Evolutionary conservation across 768 basidiomycete genomes (phyloP).

Genomic region (Pholiota molesta): DNA sequence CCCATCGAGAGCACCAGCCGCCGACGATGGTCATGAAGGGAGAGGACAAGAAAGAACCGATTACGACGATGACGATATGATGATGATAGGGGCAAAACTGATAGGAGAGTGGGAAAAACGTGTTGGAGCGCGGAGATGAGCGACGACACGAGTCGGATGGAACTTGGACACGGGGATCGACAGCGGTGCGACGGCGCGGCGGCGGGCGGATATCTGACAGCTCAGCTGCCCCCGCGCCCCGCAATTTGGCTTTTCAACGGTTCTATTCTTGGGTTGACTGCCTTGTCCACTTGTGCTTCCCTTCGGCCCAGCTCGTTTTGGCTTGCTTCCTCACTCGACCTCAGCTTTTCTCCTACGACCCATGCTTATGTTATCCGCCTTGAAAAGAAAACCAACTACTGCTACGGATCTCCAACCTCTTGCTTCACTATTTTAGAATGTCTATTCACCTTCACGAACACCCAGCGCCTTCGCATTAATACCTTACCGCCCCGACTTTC

Average conservation of each 20-base stretch:
- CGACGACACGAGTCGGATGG: background rate
- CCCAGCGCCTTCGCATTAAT: constrained; percentile 2
- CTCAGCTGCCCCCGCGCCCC: constrained; percentile 1
- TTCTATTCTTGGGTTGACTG: constrained; percentile 3
- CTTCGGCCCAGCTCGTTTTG: background rate
- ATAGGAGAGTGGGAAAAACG: constrained; percentile 12
- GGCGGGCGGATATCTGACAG: constrained; percentile 1
- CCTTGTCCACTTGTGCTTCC: background rate
- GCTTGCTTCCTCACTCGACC: background rate
- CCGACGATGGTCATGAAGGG: background rate
- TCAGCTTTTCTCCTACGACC: background rate
- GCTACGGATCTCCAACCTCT: constrained; percentile 3
- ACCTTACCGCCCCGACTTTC: background rate
- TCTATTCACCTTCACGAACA: constrained; percentile 2
- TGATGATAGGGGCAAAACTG: constrained; percentile 4
- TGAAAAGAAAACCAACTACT: constrained; percentile 3
- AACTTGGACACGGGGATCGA: constrained; percentile 7
- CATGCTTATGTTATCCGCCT: constrained; percentile 2
- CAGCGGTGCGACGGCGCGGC: constrained; percentile 2
- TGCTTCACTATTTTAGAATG: constrained; percentile 5
- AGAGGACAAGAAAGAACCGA: constrained; percentile 4
- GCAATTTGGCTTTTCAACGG: background rate
- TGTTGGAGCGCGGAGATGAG: constrained; percentile 6
- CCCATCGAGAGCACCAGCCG: background rate
- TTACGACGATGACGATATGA: constrained; percentile 13